phyloP scores from a whole-genome alignment of 108 stramenopile species.

The Parmales sp. region DNA sequence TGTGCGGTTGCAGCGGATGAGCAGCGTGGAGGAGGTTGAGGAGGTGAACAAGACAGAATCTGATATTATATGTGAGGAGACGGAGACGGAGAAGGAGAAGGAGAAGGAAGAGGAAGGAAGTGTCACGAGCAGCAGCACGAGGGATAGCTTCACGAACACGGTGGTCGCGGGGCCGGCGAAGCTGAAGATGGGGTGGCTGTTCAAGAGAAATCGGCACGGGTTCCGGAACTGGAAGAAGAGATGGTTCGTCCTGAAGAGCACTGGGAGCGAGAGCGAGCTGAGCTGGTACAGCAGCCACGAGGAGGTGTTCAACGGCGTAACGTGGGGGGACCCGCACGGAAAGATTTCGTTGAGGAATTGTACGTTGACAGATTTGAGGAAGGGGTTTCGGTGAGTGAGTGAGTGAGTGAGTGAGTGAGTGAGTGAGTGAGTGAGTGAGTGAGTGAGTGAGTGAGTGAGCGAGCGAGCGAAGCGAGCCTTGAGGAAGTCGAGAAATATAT shows the following conservation, averaged over 20 bases:
- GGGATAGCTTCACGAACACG: not conserved
- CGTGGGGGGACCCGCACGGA: not conserved
- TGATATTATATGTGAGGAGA: not conserved
- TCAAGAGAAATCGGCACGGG: constrained; percentile 4
- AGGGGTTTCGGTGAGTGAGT: no score
- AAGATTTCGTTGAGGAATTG: not conserved
- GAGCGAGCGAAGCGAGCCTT: no score
- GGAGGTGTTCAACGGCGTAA: not conserved
- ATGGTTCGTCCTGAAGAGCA: constrained; percentile 3
- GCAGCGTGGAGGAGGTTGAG: not conserved
- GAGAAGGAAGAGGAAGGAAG: not conserved
- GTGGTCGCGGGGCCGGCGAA: not conserved
- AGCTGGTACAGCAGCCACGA: constrained; percentile 1
- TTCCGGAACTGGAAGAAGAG: constrained; percentile 13
- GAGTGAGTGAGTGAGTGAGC: no score
- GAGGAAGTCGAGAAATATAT: no score
- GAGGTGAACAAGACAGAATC: not conserved
- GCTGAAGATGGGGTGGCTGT: constrained; percentile 8
- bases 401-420: no score
- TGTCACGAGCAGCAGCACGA: not conserved
- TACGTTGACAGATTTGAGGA: not conserved
- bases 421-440: no score
- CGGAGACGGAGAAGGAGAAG: not conserved
- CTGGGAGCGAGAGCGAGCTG: no score
- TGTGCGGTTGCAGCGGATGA: no score